These are phyloP conservation scores for Paragyromitra xinjiangensis DNA, from an alignment of 495 filamentous ascomycete genomes.

Conservation along the genomic window DNA sequence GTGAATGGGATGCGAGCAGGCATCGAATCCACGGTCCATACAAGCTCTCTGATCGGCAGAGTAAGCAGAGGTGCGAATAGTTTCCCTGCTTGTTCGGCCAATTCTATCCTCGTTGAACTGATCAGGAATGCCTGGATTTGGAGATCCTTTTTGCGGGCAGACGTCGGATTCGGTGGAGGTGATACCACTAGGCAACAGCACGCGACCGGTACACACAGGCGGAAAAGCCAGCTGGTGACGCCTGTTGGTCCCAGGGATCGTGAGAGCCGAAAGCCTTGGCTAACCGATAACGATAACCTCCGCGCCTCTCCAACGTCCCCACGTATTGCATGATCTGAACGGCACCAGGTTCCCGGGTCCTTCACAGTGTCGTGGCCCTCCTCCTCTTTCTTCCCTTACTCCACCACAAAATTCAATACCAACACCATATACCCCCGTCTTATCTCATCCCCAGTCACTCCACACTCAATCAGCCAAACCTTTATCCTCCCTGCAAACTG, in stretches of 20 bases:
- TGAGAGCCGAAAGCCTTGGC: slow-evolving; percentile 47
- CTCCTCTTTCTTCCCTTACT: slow-evolving; percentile 41
- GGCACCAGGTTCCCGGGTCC: slow-evolving; percentile 41
- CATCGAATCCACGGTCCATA: slow-evolving; percentile 13
- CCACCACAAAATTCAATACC: slow-evolving; percentile 34
- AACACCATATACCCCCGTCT: slow-evolving; percentile 29
- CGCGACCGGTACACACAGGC: slow-evolving; percentile 27
- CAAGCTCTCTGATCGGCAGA: slow-evolving; percentile 2
- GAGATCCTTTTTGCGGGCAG: slow-evolving; percentile 31
- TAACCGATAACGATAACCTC: slow-evolving; percentile 52
- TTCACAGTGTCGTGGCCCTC: slow-evolving; percentile 43
- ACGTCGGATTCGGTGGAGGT: slow-evolving; percentile 33
- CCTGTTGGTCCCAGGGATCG: slow-evolving; percentile 48
- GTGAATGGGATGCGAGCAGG: not conserved
- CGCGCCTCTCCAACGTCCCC: slow-evolving; percentile 48
- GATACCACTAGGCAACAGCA: slow-evolving; percentile 31
- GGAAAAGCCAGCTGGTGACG: slow-evolving; percentile 33
- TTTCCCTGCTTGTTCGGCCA: not conserved
- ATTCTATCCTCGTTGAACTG: slow-evolving; percentile 4
- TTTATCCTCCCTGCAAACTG: slow-evolving; percentile 19
- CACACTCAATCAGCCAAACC: slow-evolving; percentile 26
- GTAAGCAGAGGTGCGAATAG: slow-evolving; percentile 1
- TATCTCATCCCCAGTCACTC: slow-evolving; percentile 34
- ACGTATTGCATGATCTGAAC: slow-evolving; percentile 49
- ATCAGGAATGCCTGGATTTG: not conserved